These are phyloP conservation scores for Microbotryum scabiosae DNA, from an alignment of 1,284 basidiomycete genomes.

Conservation along the genomic window DNA sequence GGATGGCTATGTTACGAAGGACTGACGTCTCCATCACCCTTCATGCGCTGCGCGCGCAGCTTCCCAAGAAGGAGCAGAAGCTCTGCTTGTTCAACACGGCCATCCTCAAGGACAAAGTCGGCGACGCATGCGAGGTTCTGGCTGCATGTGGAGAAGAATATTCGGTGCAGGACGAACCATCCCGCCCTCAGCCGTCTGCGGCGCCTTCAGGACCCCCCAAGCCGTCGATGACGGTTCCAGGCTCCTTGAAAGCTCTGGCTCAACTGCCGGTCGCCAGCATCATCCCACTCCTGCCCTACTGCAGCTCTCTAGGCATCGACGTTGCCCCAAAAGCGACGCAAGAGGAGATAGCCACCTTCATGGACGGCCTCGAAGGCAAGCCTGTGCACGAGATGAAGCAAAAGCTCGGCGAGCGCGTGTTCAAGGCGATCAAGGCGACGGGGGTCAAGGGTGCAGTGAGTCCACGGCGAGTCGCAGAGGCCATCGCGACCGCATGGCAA, in stretches of 20 bases:
- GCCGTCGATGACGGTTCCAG: constrained; percentile 36
- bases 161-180: background rate
- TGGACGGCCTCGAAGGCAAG: constrained; percentile 59
- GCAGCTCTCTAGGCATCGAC: constrained; percentile 46
- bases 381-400: constrained; percentile 62
- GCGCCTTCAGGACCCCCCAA: constrained; percentile 42
- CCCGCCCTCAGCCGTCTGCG: constrained; percentile 37
- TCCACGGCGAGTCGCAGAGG: constrained; percentile 18
- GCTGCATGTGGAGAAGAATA: constrained; percentile 55
- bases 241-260: constrained; percentile 47
- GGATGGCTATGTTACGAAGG: too few species aligned
- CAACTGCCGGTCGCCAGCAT: constrained; percentile 52
- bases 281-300: constrained; percentile 55
- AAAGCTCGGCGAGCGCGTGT: constrained; percentile 62
- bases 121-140: constrained; percentile 65
- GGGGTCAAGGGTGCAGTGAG: constrained; percentile 68
- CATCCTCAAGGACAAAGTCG: constrained; percentile 64
- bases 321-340: constrained; percentile 56
- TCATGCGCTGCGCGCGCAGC: constrained; percentile 7
- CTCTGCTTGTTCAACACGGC: constrained; percentile 82
- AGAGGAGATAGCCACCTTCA: constrained; percentile 64
- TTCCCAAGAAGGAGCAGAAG: constrained; percentile 78
- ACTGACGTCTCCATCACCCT: too few species aligned
- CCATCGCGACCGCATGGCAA: background rate
- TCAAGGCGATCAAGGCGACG: constrained; percentile 54